phyloP scores from a whole-genome alignment of 805 yeast species.

The Wickerhamomyces bisporus region DNA sequence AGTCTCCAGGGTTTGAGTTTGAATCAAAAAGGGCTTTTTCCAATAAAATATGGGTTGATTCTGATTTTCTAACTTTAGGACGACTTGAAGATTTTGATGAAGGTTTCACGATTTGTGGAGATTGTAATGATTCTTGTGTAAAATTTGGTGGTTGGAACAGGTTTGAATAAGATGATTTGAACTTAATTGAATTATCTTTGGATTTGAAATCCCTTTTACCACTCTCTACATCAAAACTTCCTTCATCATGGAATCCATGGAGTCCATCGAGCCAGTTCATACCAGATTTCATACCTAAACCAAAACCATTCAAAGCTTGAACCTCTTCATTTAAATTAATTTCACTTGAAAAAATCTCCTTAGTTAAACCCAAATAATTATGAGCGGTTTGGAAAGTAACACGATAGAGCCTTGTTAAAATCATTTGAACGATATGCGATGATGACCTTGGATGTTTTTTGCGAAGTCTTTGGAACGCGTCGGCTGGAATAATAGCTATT shows the following conservation, averaged over 20 bases:
- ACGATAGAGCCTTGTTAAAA: constrained; percentile 76
- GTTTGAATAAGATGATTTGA: too few species aligned
- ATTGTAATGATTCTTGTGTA: too few species aligned
- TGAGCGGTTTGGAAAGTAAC: constrained; percentile 92
- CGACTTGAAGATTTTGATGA: too few species aligned
- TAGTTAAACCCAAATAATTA: constrained; percentile 76
- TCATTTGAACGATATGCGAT: constrained; percentile 91
- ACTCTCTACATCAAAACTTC: too few species aligned
- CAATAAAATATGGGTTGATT: constrained; percentile 45
- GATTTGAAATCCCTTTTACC: too few species aligned
- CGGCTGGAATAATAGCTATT: constrained; percentile 85
- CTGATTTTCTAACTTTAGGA: constrained; percentile 11
- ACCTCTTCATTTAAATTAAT: constrained; percentile 49
- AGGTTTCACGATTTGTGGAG: too few species aligned
- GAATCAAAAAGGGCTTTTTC: constrained; percentile 42
- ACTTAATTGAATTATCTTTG: too few species aligned
- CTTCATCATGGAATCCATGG: too few species aligned
- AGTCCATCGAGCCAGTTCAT: too few species aligned
- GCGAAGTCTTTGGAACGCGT: constrained; percentile 70
- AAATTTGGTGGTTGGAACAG: too few species aligned
- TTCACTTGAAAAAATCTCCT: constrained; percentile 77
- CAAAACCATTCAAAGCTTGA: constrained; percentile 9
- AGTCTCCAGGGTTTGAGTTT: constrained; percentile 72
- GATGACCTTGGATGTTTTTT: constrained; percentile 80
- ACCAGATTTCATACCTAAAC: too few species aligned